These are phyloP conservation scores for Aspergillus sclerotialis DNA, from an alignment of 2,329 filamentous ascomycete genomes.

Conservation along the genomic window DNA sequence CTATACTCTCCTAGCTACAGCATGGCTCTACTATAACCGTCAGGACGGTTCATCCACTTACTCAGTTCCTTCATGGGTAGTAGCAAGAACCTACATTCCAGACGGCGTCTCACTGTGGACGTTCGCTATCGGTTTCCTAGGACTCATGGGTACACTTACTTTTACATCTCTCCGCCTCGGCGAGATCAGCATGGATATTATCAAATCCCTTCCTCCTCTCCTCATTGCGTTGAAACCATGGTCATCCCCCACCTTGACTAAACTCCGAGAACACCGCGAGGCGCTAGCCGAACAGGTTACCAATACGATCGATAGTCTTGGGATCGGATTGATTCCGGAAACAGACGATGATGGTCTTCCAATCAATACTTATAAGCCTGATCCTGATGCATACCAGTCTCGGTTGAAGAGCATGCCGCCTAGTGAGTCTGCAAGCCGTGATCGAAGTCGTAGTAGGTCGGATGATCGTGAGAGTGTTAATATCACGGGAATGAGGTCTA, in stretches of 20 bases:
- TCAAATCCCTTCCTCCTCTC: conserved; percentile 83
- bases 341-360: conserved; percentile 72
- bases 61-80: conserved; percentile 13
- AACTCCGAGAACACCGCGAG: conserved; percentile 62
- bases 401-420: conserved; percentile 9
- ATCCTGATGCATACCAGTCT: conserved; percentile 16
- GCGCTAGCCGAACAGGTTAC: conserved; percentile 74
- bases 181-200: conserved; percentile 92
- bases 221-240: conserved; percentile 74
- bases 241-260: conserved; percentile 72
- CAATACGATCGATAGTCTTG: conserved; percentile 82
- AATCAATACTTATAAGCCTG: conserved; percentile 37
- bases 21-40: conserved; percentile 70
- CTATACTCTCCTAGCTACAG: conserved; percentile 65
- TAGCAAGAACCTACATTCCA: conserved; percentile 51
- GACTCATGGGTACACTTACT: conserved; percentile 76
- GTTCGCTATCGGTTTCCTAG: conserved; percentile 64
- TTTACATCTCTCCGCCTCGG: conserved; percentile 88
- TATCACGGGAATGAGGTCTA: no score
- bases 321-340: conserved; percentile 88
- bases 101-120: conserved; percentile 68
- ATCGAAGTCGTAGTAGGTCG: conserved; percentile 61
- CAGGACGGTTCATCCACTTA: conserved; percentile 53
- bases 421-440: conserved; percentile 49
- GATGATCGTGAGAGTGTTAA: no score